Conservation (phyloP, 179 eudicot genomes). For the Beta lomatogona region DNA sequence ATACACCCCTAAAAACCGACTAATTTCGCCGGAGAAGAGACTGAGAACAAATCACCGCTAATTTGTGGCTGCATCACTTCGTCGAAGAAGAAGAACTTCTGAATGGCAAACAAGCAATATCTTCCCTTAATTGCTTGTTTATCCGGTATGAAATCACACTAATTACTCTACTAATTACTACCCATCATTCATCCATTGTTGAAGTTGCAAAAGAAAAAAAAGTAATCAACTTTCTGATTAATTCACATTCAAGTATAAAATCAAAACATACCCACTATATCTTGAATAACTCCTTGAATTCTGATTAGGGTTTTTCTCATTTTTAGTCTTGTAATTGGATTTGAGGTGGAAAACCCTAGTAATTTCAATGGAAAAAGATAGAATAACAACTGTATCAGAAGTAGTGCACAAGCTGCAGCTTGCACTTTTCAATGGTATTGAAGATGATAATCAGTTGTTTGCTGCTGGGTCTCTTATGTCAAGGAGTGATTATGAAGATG, state of each 20-base stretch:
- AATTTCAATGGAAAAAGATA: conserved; percentile 48
- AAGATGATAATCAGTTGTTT: conserved; percentile 54
- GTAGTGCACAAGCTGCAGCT: conserved; percentile 74
- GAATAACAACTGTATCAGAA: conserved; percentile 49
- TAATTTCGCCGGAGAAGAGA: not conserved
- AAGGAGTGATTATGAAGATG: conserved; percentile 69
- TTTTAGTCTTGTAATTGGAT: not conserved
- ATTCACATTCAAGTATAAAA: not conserved
- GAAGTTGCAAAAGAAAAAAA: not conserved
- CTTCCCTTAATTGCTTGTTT: not conserved
- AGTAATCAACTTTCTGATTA: not conserved
- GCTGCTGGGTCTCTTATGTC: conserved; percentile 74
- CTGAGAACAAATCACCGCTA: not conserved
- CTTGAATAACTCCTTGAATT: not conserved
- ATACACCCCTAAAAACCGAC: too few relatives aligned
- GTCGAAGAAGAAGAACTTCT: not conserved
- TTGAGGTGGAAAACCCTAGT: not conserved
- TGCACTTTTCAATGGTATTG: conserved; percentile 67
- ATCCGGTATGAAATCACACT: not conserved
- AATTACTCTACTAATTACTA: not conserved
- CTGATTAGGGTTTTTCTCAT: not conserved
- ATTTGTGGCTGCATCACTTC: not conserved
- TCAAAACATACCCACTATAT: not conserved
- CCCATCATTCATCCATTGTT: not conserved
- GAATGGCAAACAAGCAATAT: not conserved